Evolutionary conservation across 177 flowering plant species (phyloP), one percentile per base, ranked within the genome.

Genomic region (Tripterygium wilfordii): DNA sequence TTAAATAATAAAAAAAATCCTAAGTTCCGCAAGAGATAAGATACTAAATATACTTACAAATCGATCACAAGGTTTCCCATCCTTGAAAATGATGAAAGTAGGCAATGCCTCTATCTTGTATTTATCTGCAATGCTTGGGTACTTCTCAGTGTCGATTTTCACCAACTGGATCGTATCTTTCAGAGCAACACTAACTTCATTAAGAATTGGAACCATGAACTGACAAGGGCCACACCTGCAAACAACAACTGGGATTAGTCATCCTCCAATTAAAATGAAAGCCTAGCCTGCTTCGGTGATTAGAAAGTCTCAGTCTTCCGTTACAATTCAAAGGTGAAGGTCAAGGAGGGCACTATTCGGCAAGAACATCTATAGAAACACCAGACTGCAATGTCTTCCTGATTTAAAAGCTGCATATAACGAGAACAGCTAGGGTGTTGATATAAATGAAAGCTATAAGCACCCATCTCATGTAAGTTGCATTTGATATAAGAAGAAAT

Each of bases 211-310:
- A 62, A 41, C 92, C 98, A 91, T 91, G 57, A 62, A 72, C 49
- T 91, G 98, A 74, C 98, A 91, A 45, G 98, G 98, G 45, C 98
- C 98, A 61, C 98, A 91, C 96, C 98, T 91, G 76, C 60, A 65
- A 57, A 36, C 15, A 10, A 48, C 23, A 48, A 17, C 7, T 48
- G 6, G n/a, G 7, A 31, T 48, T 56, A 9, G 3, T 15, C 14
- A 8, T 39, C 16, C 10, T 13, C 18, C 22, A 36, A 15, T 40
- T n/a, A 18, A 26, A 6, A 31, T 31, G 0, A 4, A 21, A 12
- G 4, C 10, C 2, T 40, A n/a, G n/a, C n/a, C n/a, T n/a, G n/a
- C n/a, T n/a, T n/a, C n/a, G n/a, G n/a, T n/a, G n/a, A n/a, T n/a
- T n/a, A n/a, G n/a, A n/a, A n/a, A n/a, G n/a, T n/a, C n/a, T n/a